Base-by-base conservation (phyloP, 257 asterid species). In the Paulownia fortunei region DNA sequence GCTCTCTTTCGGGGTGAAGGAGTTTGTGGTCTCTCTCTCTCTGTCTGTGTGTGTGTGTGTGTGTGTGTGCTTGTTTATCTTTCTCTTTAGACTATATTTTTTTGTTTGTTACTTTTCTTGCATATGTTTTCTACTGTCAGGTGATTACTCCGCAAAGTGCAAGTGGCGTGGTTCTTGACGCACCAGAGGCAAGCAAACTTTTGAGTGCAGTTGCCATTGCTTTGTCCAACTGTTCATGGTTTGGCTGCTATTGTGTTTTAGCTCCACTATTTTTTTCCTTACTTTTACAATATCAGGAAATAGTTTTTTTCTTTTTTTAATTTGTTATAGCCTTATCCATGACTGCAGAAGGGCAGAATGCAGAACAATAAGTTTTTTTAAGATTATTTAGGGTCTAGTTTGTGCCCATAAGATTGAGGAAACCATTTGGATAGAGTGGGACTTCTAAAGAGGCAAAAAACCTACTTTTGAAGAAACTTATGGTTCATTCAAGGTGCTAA, bases 151-250 rank as follows among this genome's bases (percentile, higher is more conserved):
- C 97, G 6, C 96, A 89, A 80, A 93, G 97, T 84, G 97, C 95
- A 59, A 93, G 96, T 34, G 94, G 97, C 7, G 97, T 91, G 79
- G 92, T 93, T 85, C 96, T 93, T 79, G 96, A 92, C 78, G 93
- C 95, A 73, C 97, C 98, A 47, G 98, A 92, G 88, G 96, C 97
- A 62, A 92, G 95, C 94, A 93, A 93, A 82, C 98, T 93, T 73
- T 85, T 93, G 88, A 93, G 98, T 87, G 96, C 96, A 51, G 96
- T 92, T 83, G 96, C 98, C 79, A 93, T 93, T 87, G 97, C 97
- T 68, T 72, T 92, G 86, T 88, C 98, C 80, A 92, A 89, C 86
- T 88, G 96, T 87, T 90, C 96, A 70, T 88, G 98, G 98, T 93
- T 81, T 80, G 86, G 81, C 73, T 74, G 63, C 82, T 78, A 47